Conservation (phyloP, 805 yeast species). For the Candida insectalens region DNA sequence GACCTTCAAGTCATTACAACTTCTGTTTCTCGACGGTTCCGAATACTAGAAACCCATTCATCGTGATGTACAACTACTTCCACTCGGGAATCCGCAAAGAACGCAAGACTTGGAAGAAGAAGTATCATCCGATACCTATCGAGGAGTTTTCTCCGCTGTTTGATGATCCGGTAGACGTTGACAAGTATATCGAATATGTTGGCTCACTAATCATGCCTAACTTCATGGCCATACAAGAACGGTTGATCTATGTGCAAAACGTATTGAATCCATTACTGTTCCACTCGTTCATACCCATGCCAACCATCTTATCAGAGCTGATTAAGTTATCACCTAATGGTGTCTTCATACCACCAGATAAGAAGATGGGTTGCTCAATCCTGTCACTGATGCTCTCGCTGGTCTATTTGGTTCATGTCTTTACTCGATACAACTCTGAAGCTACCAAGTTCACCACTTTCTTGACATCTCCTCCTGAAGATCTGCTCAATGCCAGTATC, state of each 20-base stretch:
- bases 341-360: slow-evolving; percentile 3
- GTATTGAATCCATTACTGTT: slow-evolving; percentile 9
- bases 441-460: neutral
- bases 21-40: neutral
- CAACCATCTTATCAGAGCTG: slow-evolving; percentile 5
- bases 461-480: neutral
- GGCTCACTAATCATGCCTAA: slow-evolving; percentile 7
- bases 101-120: too few relatives aligned
- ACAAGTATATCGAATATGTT: too few relatives aligned
- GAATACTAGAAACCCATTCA: slow-evolving; percentile 2
- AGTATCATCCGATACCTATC: too few relatives aligned
- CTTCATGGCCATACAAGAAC: slow-evolving; percentile 14
- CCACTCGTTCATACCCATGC: slow-evolving; percentile 8
- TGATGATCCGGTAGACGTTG: too few relatives aligned
- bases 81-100: too few relatives aligned
- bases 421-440: slow-evolving; percentile 2
- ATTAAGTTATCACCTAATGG: slow-evolving; percentile 5
- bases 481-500: slow-evolving; percentile 3
- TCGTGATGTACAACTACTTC: slow-evolving; percentile 5
- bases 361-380: slow-evolving; percentile 7
- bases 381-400: slow-evolving; percentile 11
- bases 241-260: slow-evolving; percentile 10
- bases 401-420: slow-evolving; percentile 5
- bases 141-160: too few relatives aligned
- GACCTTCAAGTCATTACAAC: neutral